Evolutionary conservation across 2,329 filamentous ascomycete genomes (phyloP), one percentile per base, ranked within the genome.

Genomic region (Calycina marina): DNA sequence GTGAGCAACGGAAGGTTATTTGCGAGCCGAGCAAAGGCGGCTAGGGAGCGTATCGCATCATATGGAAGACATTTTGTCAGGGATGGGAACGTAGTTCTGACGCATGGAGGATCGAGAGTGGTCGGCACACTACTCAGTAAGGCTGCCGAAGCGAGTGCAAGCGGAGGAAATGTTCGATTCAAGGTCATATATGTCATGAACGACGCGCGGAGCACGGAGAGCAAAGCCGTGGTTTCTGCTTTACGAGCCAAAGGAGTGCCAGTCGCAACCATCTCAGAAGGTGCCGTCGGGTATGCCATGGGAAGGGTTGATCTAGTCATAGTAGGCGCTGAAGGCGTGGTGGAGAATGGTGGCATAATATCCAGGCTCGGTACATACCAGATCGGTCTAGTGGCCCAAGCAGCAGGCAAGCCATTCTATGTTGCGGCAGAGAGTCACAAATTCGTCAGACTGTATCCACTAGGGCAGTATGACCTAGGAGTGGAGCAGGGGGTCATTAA

Each of bases 381-480:
- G 60, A 77, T 96, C 45, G 86, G 83, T 2, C 62, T 84, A 44
- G 61, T 94, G 32, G 85, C 86, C 4, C 76, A 77, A 47, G 69
- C 69, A 10, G 54, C 57, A 16, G 63, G 63, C 27, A 72, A 76
- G 24, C 80, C 80, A 0, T 83, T 96, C 46, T 93, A 92, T 50
- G 85, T 93, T 12, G 85, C 90, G 4, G 80, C 80, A 1, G 90
- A 98, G 61, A 92, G 82, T 48, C 90, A 98, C 63, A 98, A 98
- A 60, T 94, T 98, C 52, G 84, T 92, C 28, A 70, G 85, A 47
- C 67, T 90, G 34, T 90, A 86, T 48, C 83, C 88, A 1, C 60
- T 90, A 14, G 74, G 77, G 40, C 84, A 93, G 56, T 72, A 77
- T 37, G 81, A 90, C 50, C 61, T 93, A 37, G 81, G 81, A 0